phyloP scores from a whole-genome alignment of 306 rosid genomes.

The Aeschynomene evenia region DNA sequence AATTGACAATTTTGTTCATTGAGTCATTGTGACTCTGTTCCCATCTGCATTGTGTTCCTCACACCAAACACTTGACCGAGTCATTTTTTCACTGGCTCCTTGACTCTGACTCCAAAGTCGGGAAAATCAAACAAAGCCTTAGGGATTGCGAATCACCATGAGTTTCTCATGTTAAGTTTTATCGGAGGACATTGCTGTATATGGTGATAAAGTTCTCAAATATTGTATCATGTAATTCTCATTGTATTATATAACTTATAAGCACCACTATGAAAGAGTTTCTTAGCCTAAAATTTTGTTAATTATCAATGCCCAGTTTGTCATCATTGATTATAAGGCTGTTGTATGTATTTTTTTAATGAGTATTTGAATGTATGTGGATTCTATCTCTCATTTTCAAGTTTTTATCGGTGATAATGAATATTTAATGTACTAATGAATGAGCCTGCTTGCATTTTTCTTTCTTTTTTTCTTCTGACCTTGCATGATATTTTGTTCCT shows the following conservation, averaged over 20 bases:
- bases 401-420: not conserved
- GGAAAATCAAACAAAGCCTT: no score
- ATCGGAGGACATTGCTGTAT: not conserved
- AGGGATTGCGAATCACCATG: not conserved
- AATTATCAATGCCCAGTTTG: not conserved
- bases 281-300: not conserved
- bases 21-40: no score
- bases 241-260: no score
- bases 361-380: not conserved
- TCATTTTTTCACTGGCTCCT: no score
- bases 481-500: not conserved
- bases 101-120: no score
- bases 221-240: not conserved
- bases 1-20: no score
- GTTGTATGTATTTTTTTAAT: not conserved
- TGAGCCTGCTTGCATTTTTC: not conserved
- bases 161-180: not conserved
- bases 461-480: conserved; percentile 6
- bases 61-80: no score
- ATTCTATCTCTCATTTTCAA: conserved; percentile 3
- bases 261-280: not conserved
- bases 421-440: not conserved
- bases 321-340: not conserved
- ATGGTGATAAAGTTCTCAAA: not conserved
- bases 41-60: no score